These are phyloP conservation scores for Stereum hirsutum DNA, from an alignment of 1,284 basidiomycete species.

Conservation along the genomic window DNA sequence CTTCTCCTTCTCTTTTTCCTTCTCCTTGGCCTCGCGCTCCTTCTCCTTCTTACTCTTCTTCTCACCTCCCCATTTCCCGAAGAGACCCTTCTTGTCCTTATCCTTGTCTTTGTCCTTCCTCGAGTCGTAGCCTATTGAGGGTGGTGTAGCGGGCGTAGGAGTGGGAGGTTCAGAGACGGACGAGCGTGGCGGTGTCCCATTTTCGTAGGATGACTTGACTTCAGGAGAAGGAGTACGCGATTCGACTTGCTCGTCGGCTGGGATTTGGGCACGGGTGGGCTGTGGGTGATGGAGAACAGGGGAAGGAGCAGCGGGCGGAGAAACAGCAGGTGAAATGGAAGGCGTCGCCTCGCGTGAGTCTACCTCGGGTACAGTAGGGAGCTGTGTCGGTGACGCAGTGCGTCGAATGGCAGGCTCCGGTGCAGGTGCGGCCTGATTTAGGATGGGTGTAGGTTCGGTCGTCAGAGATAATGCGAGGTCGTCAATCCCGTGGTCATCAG, in stretches of 20 bases:
- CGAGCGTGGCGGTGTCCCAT: background rate
- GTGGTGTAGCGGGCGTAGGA: background rate
- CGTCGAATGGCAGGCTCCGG: constrained; percentile 17
- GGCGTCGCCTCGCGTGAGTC: no score
- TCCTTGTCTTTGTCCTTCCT: constrained; percentile 44
- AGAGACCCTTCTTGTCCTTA: constrained; percentile 72
- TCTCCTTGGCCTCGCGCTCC: constrained; percentile 29
- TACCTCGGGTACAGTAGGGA: constrained; percentile 6
- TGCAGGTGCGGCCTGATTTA: constrained; percentile 5
- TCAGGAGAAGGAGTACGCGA: constrained; percentile 36
- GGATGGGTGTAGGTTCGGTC: constrained; percentile 3
- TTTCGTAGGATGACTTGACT: constrained; percentile 4
- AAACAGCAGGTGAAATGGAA: constrained; percentile 6
- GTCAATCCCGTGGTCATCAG: constrained; percentile 39
- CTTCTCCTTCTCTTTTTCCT: constrained; percentile 53
- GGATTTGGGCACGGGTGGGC: constrained; percentile 29
- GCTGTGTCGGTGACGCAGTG: constrained; percentile 10
- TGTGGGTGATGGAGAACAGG: constrained; percentile 52
- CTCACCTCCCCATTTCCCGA: constrained; percentile 56
- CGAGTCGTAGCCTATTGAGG: constrained; percentile 21
- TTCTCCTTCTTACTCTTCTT: constrained; percentile 65
- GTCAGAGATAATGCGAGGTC: constrained; percentile 28
- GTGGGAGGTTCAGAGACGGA: background rate
- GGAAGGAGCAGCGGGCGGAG: constrained; percentile 14
- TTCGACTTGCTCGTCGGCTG: constrained; percentile 24